Conservation (phyloP, 139 green algal species). For the Limnomonas spitsbergensis region DNA sequence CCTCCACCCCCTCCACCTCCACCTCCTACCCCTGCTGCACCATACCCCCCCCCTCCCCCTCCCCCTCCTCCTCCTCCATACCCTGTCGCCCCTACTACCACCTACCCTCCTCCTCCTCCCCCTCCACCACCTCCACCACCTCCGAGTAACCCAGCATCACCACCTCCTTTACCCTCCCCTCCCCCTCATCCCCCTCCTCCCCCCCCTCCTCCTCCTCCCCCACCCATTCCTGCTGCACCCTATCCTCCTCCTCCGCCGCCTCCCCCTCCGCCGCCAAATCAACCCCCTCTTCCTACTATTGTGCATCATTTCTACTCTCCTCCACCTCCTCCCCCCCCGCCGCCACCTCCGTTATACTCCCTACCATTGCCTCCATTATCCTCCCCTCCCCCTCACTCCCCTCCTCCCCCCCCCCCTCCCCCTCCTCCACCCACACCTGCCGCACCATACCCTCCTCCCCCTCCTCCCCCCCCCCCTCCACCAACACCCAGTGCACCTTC, state of each 20-base stretch:
- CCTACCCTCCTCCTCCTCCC: neutral
- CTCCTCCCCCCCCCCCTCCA: neutral
- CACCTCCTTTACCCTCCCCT: too few relatives aligned
- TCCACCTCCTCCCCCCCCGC: too few relatives aligned
- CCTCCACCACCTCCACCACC: too few relatives aligned
- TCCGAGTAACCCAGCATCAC: too few relatives aligned
- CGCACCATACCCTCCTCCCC: neutral
- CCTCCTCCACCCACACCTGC: neutral
- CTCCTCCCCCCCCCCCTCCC: neutral
- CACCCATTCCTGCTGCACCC: too few relatives aligned
- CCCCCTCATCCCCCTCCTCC: too few relatives aligned
- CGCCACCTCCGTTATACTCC: too few relatives aligned
- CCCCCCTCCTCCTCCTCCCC: too few relatives aligned
- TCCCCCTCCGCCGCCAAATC: too few relatives aligned
- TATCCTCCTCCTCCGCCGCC: too few relatives aligned
- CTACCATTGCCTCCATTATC: neutral
- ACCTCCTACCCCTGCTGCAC: neutral
- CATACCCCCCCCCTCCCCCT: neutral
- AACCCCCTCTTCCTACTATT: too few relatives aligned
- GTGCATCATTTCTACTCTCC: too few relatives aligned
- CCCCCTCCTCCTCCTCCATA: constrained; percentile 5
- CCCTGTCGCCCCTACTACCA: neutral
- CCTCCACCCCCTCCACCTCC: neutral
- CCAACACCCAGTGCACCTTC: neutral
- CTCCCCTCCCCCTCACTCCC: neutral